Base-by-base conservation (phyloP, 225 moss, liverwort and hornwort species). In the Sphagnum tenellum region DNA sequence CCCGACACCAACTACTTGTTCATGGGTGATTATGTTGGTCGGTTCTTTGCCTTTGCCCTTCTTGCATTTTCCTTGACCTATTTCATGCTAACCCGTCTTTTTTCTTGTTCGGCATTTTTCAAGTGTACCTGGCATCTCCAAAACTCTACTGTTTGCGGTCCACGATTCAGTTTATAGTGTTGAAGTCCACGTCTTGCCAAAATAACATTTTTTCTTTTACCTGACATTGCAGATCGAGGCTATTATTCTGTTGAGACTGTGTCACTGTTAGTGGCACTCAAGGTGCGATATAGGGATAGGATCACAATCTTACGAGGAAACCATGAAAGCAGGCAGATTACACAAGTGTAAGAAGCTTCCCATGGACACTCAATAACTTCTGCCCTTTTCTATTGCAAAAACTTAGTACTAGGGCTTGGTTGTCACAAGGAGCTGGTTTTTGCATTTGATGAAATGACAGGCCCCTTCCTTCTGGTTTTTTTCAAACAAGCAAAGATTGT, bases 211-310 rank as follows among this genome's bases (percentile, higher is more conserved):
- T 29, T 29, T 53, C n/a, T n/a, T n/a, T n/a, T n/a, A 50, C 52
- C n/a, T 62, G 65, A 57, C 81, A 46, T 59, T 88, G 84, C 91
- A 95, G 94, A 95, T 89, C 91, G 94, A 76, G 94, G 94, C 11
- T 95, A 95, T 67, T 95, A 95, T 70, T 95, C 94, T 56, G 94
- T 95, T 56, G 94, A 95, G 84, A 95, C 94, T 9, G 94, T 95
- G 69, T 95, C 94, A 65, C 76, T 95, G 72, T 86, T 95, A 88
- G 94, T 95, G 84, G 94, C 94, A 49, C 72, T 95, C 76, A 95
- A 95, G 86, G 94, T 95, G 87, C 94, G 94, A 51, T 95, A 92
- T 84, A 95, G 94, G 72, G 94, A 95, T 86, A 95, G 94, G 83
- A 92, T 95, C 78, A 95, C 94, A 78, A 95, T 95, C 75, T 86